phyloP scores from a whole-genome alignment of 2,329 filamentous ascomycete genomes.

The Talaromyces sp. region DNA sequence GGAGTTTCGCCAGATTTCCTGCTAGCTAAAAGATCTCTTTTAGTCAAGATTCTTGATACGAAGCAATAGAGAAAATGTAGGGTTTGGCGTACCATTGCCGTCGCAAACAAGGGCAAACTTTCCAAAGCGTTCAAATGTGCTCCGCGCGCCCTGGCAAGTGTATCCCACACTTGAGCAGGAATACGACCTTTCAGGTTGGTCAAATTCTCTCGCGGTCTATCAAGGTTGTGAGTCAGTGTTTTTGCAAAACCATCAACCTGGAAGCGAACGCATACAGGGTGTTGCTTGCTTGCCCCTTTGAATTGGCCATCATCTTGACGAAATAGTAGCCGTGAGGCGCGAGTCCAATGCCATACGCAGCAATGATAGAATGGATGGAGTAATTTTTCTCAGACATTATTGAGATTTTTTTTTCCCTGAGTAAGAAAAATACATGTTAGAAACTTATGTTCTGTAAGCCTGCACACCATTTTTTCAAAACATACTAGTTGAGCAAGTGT shows the following conservation, averaged over 20 bases:
- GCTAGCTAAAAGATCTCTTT: slow-evolving; percentile 21
- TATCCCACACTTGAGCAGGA: slow-evolving; percentile 15
- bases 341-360: slow-evolving; percentile 31
- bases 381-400: slow-evolving; percentile 23
- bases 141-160: slow-evolving; percentile 28
- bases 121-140: slow-evolving; percentile 38
- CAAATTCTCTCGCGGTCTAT: slow-evolving; percentile 34
- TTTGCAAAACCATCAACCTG: too few species aligned
- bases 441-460: too few species aligned
- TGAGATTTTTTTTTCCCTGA: neutral
- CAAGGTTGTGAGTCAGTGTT: neutral
- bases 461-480: too few species aligned
- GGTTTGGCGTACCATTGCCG: slow-evolving; percentile 26
- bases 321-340: slow-evolving; percentile 32
- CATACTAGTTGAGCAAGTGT: too few species aligned
- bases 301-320: slow-evolving; percentile 30
- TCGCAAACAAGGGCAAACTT: slow-evolving; percentile 34
- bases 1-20: slow-evolving; percentile 33
- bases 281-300: slow-evolving; percentile 30
- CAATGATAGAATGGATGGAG: slow-evolving; percentile 31
- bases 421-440: too few species aligned
- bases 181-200: slow-evolving; percentile 28
- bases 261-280: slow-evolving; percentile 20
- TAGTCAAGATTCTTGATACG: too few species aligned
- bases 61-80: neutral